These are phyloP conservation scores for Acorus gramineus DNA, from an alignment of 106 monocot species.

Conservation along the genomic window DNA sequence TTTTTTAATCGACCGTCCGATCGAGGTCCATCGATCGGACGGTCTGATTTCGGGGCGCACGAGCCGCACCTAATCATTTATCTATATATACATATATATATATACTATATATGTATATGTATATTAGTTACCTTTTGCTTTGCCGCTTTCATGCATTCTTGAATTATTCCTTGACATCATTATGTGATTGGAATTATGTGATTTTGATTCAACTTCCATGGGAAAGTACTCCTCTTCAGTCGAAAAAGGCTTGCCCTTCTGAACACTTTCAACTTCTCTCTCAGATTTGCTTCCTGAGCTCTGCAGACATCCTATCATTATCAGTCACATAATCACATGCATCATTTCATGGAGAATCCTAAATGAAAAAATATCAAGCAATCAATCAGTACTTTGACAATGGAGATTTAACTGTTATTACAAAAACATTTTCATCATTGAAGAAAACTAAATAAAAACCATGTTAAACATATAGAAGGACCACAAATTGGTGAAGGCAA, in stretches of 20 bases:
- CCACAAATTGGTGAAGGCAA: neutral
- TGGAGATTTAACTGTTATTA: neutral
- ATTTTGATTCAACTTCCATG: conserved; percentile 14
- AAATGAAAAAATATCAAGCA: neutral
- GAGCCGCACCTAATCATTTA: no score
- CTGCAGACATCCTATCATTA: conserved; percentile 14
- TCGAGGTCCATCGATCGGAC: no score
- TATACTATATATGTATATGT: neutral
- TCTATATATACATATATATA: neutral
- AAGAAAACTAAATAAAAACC: neutral
- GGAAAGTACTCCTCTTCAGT: conserved; percentile 13
- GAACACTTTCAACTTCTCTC: conserved; percentile 21
- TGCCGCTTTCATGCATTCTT: conserved; percentile 1
- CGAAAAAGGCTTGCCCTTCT: conserved; percentile 18
- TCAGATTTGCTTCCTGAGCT: conserved; percentile 52
- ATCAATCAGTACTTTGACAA: no score
- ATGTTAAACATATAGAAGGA: neutral
- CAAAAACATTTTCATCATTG: neutral
- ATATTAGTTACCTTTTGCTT: conserved; percentile 8
- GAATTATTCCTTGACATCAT: neutral
- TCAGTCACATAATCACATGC: no score
- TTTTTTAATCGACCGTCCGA: no score
- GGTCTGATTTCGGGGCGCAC: no score
- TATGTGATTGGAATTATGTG: conserved; percentile 8
- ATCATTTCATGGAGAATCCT: no score